These are phyloP conservation scores for Phaffia tasmanica DNA, from an alignment of 768 basidiomycete genomes.

Conservation along the genomic window DNA sequence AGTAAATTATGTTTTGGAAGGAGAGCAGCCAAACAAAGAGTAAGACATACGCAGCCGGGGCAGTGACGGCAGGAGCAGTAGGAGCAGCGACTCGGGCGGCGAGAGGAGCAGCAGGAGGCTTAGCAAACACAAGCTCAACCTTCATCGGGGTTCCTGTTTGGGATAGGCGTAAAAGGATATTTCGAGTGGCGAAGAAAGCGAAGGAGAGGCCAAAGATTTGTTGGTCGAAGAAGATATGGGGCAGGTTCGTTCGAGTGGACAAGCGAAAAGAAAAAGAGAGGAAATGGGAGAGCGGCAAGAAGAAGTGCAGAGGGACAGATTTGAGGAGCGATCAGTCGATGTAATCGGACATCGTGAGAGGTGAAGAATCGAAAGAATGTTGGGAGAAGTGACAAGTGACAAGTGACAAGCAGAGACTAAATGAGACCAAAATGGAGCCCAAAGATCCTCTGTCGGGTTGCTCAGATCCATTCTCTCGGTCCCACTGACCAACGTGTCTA, in stretches of 20 bases:
- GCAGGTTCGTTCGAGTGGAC: no score
- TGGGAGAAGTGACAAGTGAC: background rate
- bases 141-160: conserved; percentile 86
- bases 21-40: conserved; percentile 31
- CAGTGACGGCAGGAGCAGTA: conserved; percentile 35
- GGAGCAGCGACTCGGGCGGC: conserved; percentile 61
- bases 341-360: background rate
- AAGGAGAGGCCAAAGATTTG: no score
- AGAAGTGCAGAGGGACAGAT: background rate
- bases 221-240: no score
- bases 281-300: background rate
- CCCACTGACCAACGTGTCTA: no score
- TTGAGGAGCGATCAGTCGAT: background rate
- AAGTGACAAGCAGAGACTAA: no score
- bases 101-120: conserved; percentile 56
- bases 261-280: no score
- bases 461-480: no score
- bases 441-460: no score
- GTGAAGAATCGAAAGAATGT: background rate
- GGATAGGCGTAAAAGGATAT: no score
- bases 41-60: conserved; percentile 22
- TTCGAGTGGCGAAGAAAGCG: no score
- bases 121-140: conserved; percentile 93
- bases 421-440: no score
- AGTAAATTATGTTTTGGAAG: conserved; percentile 38